phyloP scores from a whole-genome alignment of 2,329 filamentous ascomycete species.

The Trichoderma sp. region DNA sequence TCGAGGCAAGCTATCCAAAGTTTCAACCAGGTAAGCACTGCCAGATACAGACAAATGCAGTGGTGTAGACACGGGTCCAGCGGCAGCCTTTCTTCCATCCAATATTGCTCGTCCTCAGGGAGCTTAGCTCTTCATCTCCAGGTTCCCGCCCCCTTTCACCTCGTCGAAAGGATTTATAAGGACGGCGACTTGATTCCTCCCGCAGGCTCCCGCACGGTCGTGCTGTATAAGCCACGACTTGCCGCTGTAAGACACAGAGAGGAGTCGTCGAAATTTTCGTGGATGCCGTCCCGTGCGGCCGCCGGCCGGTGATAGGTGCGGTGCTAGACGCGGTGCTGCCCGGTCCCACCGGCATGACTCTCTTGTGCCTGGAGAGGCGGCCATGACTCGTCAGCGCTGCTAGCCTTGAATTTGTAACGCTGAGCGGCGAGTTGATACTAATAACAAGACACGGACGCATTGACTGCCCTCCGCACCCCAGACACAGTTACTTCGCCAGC shows the following conservation, averaged over 20 bases:
- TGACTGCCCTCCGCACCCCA: slow-evolving; percentile 6
- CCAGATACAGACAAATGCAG: background rate
- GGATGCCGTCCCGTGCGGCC: slow-evolving; percentile 22
- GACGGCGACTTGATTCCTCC: background rate
- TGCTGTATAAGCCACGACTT: background rate
- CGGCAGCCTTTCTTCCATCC: background rate
- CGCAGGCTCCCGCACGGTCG: background rate
- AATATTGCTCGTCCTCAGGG: background rate
- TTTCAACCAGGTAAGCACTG: background rate
- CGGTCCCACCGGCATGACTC: slow-evolving; percentile 25
- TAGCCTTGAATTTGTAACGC: slow-evolving; percentile 3
- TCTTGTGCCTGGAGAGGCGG: background rate
- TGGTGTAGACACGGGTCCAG: background rate
- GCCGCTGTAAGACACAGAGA: background rate
- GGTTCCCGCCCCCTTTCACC: background rate
- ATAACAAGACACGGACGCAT: background rate
- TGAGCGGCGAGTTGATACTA: slow-evolving; percentile 1
- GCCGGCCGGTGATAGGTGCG: slow-evolving; percentile 24
- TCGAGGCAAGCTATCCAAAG: background rate
- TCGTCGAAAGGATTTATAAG: background rate
- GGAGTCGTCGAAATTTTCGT: slow-evolving; percentile 4
- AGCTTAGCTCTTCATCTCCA: background rate
- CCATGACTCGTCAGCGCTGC: slow-evolving; percentile 20
- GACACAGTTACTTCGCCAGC: background rate
- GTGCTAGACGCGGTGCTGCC: slow-evolving; percentile 14